Evolutionary conservation across 208 protist genomes (phyloP), one percentile per base, ranked within the genome.

Genomic region (Acanthamoeba culbertsoni): DNA sequence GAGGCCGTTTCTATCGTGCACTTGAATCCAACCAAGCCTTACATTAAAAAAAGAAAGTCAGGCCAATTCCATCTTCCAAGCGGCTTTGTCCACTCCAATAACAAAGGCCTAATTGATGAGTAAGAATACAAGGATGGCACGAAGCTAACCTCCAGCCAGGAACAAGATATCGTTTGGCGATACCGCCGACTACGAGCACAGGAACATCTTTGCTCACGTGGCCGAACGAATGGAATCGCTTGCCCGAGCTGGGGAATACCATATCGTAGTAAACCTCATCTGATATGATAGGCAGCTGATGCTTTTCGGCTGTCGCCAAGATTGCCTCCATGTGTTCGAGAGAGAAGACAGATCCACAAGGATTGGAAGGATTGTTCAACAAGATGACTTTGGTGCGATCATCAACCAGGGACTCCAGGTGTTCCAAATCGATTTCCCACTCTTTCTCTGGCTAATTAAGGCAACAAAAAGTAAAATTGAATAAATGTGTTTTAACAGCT

Each of bases 191-290:
- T 31, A 98, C 94, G 40, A 99, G 68, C 0, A 97, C 91, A 37
- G 98, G 98, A 8, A 99, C 97, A 46, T 92, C 94, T 42, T 96
- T 95, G 31, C 98, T 98, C 45, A 99, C 96, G 68, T 96, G 94
- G 55, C 97, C 97, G 40, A 98, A 94, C 59, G 97, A 97, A 79
- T 94, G 94, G 93, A 98, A 99, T 46, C 75, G 57, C 40, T 68
- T 91, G 28, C 43, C 31, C 28, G 75, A 53, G 35, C 96, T 96
- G 12, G 96, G 88, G 93, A 98, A 99, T 37, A 98, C 97, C 95
- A 99, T 98, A 55, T 98, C 97, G 6, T 96, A 97, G 97, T 99
- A 99, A 73, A 99, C 98, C 94, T 99, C 98, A 79, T 99, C 98
- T 12, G 97, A 93, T 63, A 99, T 98, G 84, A 99, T 97, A 23